Evolutionary conservation across 2,329 filamentous ascomycete genomes (phyloP).

Genomic region (Fusarium torreyae): DNA sequence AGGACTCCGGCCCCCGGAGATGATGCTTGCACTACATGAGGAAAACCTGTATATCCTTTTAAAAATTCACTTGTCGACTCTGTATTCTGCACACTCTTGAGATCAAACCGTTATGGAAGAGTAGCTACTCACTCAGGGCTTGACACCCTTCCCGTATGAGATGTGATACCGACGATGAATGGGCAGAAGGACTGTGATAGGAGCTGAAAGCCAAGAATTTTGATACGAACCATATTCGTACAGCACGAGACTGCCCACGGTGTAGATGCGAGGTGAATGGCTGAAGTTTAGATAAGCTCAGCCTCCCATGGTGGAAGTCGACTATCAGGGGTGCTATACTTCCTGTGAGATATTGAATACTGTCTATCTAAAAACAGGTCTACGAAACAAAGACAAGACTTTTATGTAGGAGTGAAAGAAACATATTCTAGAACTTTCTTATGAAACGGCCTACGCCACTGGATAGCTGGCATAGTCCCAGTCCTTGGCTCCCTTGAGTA

Average conservation of each 20-base stretch:
- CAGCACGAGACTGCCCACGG: neutral
- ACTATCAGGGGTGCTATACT: neutral
- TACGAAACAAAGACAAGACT: neutral
- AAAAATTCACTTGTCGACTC: too few species aligned
- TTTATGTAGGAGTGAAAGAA: neutral
- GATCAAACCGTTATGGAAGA: too few species aligned
- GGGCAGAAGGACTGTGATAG: neutral
- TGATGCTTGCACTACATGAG: too few species aligned
- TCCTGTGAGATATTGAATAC: neutral
- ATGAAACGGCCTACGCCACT: neutral
- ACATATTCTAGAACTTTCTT: neutral
- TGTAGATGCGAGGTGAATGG: neutral
- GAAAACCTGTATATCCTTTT: too few species aligned
- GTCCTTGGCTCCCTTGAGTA: neutral
- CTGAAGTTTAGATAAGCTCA: neutral
- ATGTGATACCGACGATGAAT: too few species aligned
- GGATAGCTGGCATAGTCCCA: slow-evolving; percentile 6
- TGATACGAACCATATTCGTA: neutral
- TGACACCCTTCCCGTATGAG: too few species aligned
- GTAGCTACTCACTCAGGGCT: too few species aligned
- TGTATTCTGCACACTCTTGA: too few species aligned
- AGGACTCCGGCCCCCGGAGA: too few species aligned
- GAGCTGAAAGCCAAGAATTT: neutral
- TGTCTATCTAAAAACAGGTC: neutral
- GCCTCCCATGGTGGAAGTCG: neutral